phyloP scores from a whole-genome alignment of 2,329 filamentous ascomycete species.

The Ceratocystis colombiana region DNA sequence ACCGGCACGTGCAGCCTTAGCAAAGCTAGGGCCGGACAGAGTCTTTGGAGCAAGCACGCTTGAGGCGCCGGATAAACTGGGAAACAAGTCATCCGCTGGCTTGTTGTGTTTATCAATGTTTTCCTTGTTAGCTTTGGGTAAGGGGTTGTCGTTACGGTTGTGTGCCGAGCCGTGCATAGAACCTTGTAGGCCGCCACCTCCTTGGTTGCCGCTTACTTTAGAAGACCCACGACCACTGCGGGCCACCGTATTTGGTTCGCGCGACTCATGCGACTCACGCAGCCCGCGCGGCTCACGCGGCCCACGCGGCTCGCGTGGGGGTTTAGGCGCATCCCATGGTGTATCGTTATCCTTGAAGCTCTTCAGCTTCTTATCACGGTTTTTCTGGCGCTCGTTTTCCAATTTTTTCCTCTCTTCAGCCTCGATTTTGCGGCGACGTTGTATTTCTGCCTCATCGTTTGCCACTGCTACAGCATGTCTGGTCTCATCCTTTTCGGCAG shows the following conservation, averaged over 20 bases:
- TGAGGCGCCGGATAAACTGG: constrained; percentile 23
- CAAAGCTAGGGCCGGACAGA: constrained; percentile 21
- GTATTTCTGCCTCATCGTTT: constrained; percentile 47
- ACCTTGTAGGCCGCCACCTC: constrained; percentile 32
- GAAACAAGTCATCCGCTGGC: background rate
- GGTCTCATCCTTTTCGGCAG: constrained; percentile 47
- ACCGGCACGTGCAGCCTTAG: constrained; percentile 24
- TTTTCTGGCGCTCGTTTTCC: constrained; percentile 47
- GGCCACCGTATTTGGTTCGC: constrained; percentile 32
- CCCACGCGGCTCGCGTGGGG: constrained; percentile 27
- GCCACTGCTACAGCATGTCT: constrained; percentile 47
- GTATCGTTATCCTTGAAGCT: constrained; percentile 46
- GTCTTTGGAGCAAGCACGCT: constrained; percentile 18
- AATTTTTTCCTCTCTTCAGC: constrained; percentile 45
- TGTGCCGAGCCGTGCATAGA: constrained; percentile 30
- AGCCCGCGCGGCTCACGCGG: constrained; percentile 17
- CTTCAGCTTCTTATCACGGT: constrained; percentile 51
- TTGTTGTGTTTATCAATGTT: background rate
- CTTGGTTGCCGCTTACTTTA: constrained; percentile 28
- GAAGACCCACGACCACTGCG: constrained; percentile 32
- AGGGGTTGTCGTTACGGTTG: constrained; percentile 12
- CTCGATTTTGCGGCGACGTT: constrained; percentile 42
- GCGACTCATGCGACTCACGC: no score
- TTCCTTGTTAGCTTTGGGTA: background rate
- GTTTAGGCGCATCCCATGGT: constrained; percentile 53